phyloP scores from a whole-genome alignment of 805 yeast genomes.

The Lachancea kluyveri region DNA sequence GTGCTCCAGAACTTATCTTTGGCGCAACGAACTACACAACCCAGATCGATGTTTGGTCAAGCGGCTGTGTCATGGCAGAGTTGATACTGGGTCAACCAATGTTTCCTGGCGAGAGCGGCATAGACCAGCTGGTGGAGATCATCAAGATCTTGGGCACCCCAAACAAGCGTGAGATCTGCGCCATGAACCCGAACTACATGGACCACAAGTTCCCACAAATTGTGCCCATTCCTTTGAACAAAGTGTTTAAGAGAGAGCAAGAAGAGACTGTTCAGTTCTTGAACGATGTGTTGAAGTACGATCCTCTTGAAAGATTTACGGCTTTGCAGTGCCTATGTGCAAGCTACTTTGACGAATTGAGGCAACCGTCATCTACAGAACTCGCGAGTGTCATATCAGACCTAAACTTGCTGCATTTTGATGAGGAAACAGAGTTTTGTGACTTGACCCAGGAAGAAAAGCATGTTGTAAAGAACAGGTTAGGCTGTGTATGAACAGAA shows the following conservation, averaged over 20 bases:
- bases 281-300: constrained; percentile 54
- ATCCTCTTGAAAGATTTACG: constrained; percentile 58
- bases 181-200: constrained; percentile 96
- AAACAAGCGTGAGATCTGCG: constrained; percentile 78
- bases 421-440: constrained; percentile 23
- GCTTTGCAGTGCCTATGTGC: constrained; percentile 37
- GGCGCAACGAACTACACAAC: constrained; percentile 97
- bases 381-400: constrained; percentile 8
- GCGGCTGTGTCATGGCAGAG: constrained; percentile 98
- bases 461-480: constrained; percentile 18
- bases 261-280: constrained; percentile 49
- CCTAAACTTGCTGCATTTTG: constrained; percentile 24
- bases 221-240: constrained; percentile 66
- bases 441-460: constrained; percentile 24
- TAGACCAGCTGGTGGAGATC: constrained; percentile 94
- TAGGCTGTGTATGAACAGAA: constrained; percentile 1
- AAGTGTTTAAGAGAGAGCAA: constrained; percentile 51
- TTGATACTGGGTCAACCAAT: constrained; percentile 90
- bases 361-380: constrained; percentile 8
- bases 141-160: constrained; percentile 96
- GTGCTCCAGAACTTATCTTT: constrained; percentile 96
- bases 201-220: constrained; percentile 93
- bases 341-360: constrained; percentile 28
- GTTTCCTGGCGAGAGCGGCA: constrained; percentile 97
- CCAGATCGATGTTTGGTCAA: constrained; percentile 95